Percentiles rank a stretch among this genome's conserved stretches.
phyloP scores from a whole-genome alignment of 2,329 filamentous ascomycete species.

The Cladosporium cucumerinum region DNA sequence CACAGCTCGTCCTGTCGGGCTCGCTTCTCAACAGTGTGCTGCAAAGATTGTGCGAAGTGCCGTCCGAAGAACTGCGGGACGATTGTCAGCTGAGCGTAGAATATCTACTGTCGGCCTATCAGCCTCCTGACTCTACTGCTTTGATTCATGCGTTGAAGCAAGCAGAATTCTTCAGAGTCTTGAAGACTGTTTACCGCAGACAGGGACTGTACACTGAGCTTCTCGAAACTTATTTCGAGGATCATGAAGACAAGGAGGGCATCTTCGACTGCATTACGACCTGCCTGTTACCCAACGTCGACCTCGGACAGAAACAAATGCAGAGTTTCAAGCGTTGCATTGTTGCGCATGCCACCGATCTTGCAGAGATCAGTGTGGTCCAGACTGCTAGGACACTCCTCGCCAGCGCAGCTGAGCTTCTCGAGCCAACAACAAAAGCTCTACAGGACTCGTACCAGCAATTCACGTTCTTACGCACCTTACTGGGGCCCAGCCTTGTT shows the following conservation, averaged over 20 bases:
- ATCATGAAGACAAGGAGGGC: conserved; percentile 68
- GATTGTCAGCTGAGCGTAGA: conserved; percentile 97
- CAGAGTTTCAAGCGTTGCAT: conserved; percentile 69
- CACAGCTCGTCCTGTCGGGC: conserved; percentile 87
- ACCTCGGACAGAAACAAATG: conserved; percentile 65
- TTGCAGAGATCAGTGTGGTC: conserved; percentile 65
- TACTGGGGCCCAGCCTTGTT: conserved; percentile 61
- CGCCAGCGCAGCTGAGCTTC: conserved; percentile 59
- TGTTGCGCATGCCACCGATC: conserved; percentile 59
- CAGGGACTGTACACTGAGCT: conserved; percentile 78
- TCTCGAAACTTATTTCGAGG: conserved; percentile 78
- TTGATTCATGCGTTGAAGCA: conserved; percentile 74
- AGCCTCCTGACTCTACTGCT: conserved; percentile 73
- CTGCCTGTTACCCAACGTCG: conserved; percentile 64
- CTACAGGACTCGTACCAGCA: conserved; percentile 62
- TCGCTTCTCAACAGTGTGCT: conserved; percentile 80
- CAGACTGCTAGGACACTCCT: conserved; percentile 65
- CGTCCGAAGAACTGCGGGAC: conserved; percentile 74
- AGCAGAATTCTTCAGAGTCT: conserved; percentile 82
- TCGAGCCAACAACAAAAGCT: conserved; percentile 62
- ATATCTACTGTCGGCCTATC: conserved; percentile 89
- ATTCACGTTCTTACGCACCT: conserved; percentile 70
- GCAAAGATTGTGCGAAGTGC: conserved; percentile 78
- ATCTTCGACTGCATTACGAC: conserved; percentile 78
- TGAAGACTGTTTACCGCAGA: conserved; percentile 81